phyloP scores from a whole-genome alignment of 1,284 basidiomycete species.

The Puccinia horiana region DNA sequence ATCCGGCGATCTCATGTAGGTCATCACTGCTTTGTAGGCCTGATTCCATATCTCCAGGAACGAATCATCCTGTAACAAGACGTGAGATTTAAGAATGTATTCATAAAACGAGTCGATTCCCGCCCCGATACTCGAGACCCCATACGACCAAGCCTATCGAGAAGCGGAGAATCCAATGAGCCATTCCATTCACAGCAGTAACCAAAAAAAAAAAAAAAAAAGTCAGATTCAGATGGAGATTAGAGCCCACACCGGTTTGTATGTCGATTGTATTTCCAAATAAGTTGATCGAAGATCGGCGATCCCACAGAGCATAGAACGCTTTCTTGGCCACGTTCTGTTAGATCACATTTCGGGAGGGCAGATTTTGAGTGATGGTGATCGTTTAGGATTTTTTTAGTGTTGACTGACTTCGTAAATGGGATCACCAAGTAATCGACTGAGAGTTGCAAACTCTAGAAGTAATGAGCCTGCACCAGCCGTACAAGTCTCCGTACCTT shows the following conservation, averaged over 20 bases:
- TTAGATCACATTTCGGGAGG: neutral
- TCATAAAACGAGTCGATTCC: constrained; percentile 93
- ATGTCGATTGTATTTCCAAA: constrained; percentile 85
- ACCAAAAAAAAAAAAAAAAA: neutral
- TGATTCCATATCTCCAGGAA: constrained; percentile 88
- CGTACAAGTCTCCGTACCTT: constrained; percentile 74
- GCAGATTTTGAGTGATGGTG: no score
- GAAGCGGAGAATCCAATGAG: no score
- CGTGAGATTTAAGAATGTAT: constrained; percentile 75
- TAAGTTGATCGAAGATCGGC: constrained; percentile 74
- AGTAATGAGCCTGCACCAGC: constrained; percentile 89
- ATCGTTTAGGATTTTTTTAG: neutral
- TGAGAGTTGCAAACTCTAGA: constrained; percentile 86
- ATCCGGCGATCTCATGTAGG: constrained; percentile 74
- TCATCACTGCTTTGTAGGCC: constrained; percentile 82
- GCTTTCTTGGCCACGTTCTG: constrained; percentile 64
- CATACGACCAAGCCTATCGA: constrained; percentile 53
- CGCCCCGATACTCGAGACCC: constrained; percentile 75
- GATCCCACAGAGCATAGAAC: constrained; percentile 88
- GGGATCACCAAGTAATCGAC: constrained; percentile 79
- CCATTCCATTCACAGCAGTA: no score
- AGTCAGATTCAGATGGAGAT: neutral
- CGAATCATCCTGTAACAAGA: constrained; percentile 69
- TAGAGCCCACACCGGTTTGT: constrained; percentile 68
- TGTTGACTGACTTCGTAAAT: constrained; percentile 72